These are phyloP conservation scores for Brassica juncea DNA, from an alignment of 345 rosid species.

Conservation along the genomic window DNA sequence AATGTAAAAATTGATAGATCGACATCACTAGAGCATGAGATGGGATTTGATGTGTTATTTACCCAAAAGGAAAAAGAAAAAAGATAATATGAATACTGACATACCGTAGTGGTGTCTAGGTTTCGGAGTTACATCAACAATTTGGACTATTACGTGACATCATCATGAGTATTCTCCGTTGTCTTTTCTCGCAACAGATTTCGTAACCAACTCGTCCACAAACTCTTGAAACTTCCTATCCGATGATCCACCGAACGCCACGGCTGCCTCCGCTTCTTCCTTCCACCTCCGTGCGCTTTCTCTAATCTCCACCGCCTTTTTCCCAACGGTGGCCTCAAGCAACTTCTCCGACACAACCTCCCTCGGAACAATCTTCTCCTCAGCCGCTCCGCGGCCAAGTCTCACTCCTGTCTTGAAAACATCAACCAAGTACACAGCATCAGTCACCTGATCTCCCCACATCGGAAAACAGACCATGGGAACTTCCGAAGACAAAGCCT, in stretches of 20 bases:
- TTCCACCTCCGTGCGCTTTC: conserved; percentile 59
- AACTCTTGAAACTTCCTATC: conserved; percentile 53
- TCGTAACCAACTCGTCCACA: conserved; percentile 45
- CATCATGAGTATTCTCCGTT: neutral
- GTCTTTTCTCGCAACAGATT: neutral
- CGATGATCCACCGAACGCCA: conserved; percentile 67
- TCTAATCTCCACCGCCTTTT: conserved; percentile 54
- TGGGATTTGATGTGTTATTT: neutral
- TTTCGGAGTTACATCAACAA: neutral
- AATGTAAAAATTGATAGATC: neutral
- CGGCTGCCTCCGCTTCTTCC: conserved; percentile 59
- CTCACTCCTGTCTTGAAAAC: conserved; percentile 65
- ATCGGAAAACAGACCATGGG: conserved; percentile 74
- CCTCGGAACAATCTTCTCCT: conserved; percentile 49
- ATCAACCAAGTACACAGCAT: conserved; percentile 65
- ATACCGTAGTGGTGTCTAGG: neutral
- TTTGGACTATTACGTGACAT: neutral
- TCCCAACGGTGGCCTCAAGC: conserved; percentile 53
- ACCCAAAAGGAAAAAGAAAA: neutral
- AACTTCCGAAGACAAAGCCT: conserved; percentile 61
- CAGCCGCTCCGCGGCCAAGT: conserved; percentile 63
- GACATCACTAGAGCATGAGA: neutral
- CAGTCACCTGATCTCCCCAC: conserved; percentile 83
- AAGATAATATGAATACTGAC: neutral
- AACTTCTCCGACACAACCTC: conserved; percentile 60